A percentile compares a stretch with the other conserved stretches of the same genome.
phyloP scores from a whole-genome alignment of 768 basidiomycete genomes.

The Goffeauzyma gilvescens region DNA sequence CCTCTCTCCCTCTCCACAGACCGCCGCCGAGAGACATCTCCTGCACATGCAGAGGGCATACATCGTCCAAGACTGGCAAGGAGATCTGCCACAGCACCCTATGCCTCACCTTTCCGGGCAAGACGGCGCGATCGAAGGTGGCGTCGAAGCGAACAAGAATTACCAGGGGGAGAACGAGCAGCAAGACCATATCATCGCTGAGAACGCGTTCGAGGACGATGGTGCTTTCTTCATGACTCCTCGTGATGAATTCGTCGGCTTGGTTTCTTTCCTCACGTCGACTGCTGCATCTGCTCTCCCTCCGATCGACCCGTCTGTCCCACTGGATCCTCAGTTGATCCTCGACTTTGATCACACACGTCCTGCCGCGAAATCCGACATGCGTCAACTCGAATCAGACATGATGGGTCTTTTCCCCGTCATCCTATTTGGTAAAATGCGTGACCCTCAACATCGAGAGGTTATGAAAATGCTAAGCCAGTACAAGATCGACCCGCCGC shows the following conservation, averaged over 20 bases:
- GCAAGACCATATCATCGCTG: conserved; percentile 7
- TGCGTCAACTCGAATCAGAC: conserved; percentile 22
- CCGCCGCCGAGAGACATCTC: too few species aligned
- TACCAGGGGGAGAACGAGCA: background rate
- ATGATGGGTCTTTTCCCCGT: conserved; percentile 26
- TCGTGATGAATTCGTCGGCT: background rate
- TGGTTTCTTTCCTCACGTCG: conserved; percentile 28
- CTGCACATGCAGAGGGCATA: too few species aligned
- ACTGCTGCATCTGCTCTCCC: conserved; percentile 28
- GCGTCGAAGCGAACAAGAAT: background rate
- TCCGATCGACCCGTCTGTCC: conserved; percentile 16
- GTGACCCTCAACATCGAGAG: conserved; percentile 30
- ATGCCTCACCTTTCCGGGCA: background rate
- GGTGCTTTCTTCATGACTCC: background rate
- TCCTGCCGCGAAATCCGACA: conserved; percentile 20
- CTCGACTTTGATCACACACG: conserved; percentile 31
- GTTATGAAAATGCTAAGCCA: conserved; percentile 23
- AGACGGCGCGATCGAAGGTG: background rate
- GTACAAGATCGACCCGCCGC: conserved; percentile 24
- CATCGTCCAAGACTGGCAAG: too few species aligned
- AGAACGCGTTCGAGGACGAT: conserved; percentile 6
- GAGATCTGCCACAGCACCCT: background rate
- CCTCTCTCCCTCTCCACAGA: too few species aligned
- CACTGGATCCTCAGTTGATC: conserved; percentile 23
- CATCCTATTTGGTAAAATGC: conserved; percentile 29